Percentiles rank a stretch among this genome's conserved stretches.
phyloP scores from a whole-genome alignment of 352 stramenopile species.

The Blastocystis sp. region DNA sequence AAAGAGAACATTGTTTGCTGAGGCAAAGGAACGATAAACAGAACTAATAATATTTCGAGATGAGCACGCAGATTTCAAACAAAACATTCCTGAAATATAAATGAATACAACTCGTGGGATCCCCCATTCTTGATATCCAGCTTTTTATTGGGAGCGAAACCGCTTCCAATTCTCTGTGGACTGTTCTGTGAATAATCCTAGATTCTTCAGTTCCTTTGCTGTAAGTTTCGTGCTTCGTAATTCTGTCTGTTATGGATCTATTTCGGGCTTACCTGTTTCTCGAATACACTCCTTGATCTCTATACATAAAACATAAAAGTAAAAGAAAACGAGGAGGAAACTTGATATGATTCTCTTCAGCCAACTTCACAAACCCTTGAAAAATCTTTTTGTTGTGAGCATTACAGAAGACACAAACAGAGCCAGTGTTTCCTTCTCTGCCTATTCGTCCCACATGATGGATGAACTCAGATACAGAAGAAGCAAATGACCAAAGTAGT shows the following conservation, averaged over 20 bases:
- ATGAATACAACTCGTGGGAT: not conserved
- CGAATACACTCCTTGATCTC: not conserved
- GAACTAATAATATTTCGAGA: not conserved
- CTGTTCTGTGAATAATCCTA: not conserved
- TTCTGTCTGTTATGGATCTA: not conserved
- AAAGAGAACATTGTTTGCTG: slow-evolving; percentile 55
- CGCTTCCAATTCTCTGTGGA: not conserved
- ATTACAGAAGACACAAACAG: slow-evolving; percentile 35
- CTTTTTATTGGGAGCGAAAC: not conserved
- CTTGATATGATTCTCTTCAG: slow-evolving; percentile 17
- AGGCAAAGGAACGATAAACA: not conserved
- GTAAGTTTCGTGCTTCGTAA: not conserved
- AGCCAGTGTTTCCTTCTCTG: not conserved
- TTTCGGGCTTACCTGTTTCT: not conserved
- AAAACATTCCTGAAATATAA: not conserved
- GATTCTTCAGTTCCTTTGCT: not conserved
- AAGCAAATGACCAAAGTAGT: slow-evolving; percentile 38
- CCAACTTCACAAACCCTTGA: slow-evolving; percentile 3
- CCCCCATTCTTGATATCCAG: not conserved
- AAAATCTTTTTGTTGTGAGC: slow-evolving; percentile 57
- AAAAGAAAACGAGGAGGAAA: not conserved
- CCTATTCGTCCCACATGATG: slow-evolving; percentile 34
- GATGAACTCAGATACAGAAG: slow-evolving; percentile 41
- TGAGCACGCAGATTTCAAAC: not conserved
- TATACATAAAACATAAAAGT: not conserved